Evolutionary conservation across 2,329 filamentous ascomycete species (phyloP).

Genomic region (Fusarium metavorans): DNA sequence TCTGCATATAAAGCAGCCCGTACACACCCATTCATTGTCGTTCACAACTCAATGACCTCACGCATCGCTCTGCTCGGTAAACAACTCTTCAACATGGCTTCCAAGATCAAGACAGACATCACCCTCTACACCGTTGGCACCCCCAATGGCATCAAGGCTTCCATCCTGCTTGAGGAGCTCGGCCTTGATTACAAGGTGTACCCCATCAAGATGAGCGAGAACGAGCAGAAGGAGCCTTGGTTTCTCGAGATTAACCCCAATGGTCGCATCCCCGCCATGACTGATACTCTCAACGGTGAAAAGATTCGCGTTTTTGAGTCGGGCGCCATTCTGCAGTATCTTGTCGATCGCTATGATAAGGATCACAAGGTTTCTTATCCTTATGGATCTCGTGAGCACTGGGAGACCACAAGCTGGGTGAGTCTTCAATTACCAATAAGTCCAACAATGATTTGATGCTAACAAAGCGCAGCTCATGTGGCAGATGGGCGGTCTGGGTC

Average conservation of each 20-base stretch:
- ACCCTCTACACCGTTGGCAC: slow-evolving; percentile 86
- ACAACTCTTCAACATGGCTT: slow-evolving; percentile 47
- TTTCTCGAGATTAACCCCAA: slow-evolving; percentile 95
- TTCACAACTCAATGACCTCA: slow-evolving; percentile 32
- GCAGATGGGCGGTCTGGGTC: slow-evolving; percentile 84
- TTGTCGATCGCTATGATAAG: slow-evolving; percentile 83
- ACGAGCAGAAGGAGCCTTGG: slow-evolving; percentile 87
- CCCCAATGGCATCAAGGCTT: slow-evolving; percentile 91
- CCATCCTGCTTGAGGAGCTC: slow-evolving; percentile 87
- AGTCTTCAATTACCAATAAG: slow-evolving; percentile 24
- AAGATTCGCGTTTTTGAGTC: slow-evolving; percentile 84
- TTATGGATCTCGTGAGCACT: slow-evolving; percentile 77
- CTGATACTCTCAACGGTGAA: slow-evolving; percentile 83
- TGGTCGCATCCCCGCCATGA: slow-evolving; percentile 88
- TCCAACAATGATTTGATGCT: not conserved
- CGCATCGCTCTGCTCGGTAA: slow-evolving; percentile 42
- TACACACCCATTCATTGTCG: not conserved
- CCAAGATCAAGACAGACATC: slow-evolving; percentile 68
- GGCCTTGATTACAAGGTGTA: slow-evolving; percentile 82
- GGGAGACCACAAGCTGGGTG: slow-evolving; percentile 84
- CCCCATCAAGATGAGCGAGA: slow-evolving; percentile 77
- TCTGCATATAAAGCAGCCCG: not conserved
- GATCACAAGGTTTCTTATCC: slow-evolving; percentile 88
- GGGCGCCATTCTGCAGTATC: slow-evolving; percentile 86
- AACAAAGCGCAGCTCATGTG: slow-evolving; percentile 65